phyloP scores from a whole-genome alignment of 257 asterid genomes.

The Misopates orontium region DNA sequence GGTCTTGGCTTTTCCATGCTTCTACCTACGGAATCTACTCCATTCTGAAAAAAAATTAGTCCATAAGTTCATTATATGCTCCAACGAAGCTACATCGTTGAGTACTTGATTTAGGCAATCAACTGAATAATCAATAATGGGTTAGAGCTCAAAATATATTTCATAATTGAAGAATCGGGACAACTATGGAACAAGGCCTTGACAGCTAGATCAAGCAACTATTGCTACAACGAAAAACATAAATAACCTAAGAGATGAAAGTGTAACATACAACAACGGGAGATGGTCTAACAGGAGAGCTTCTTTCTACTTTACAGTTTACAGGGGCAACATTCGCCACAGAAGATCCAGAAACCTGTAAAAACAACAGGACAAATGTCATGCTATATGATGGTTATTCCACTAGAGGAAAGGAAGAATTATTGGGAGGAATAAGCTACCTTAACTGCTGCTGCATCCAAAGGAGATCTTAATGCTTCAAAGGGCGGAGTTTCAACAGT shows the following conservation, averaged over 20 bases:
- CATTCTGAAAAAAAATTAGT: slow-evolving; percentile 65
- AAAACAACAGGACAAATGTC: slow-evolving; percentile 6
- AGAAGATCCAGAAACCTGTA: slow-evolving; percentile 83
- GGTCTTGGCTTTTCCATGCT: slow-evolving; percentile 82
- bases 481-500: slow-evolving; percentile 69
- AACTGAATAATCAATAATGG: neutral
- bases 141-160: neutral
- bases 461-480: slow-evolving; percentile 75
- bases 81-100: neutral
- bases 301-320: slow-evolving; percentile 84
- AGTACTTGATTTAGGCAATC: too few species aligned
- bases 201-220: slow-evolving; percentile 13
- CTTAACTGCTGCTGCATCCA: slow-evolving; percentile 83
- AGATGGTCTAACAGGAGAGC: slow-evolving; percentile 95
- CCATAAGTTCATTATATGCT: slow-evolving; percentile 7
- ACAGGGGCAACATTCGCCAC: slow-evolving; percentile 73
- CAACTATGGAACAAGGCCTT: neutral
- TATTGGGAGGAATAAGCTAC: slow-evolving; percentile 36
- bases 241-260: neutral
- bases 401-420: slow-evolving; percentile 15
- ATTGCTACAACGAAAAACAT: neutral
- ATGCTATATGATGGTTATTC: slow-evolving; percentile 12
- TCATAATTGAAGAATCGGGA: too few species aligned
- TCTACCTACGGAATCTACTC: slow-evolving; percentile 75
- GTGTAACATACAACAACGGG: slow-evolving; percentile 67